Evolutionary conservation across 192 early-diverging fungal genomes (phyloP), one percentile per base, ranked within the genome.

Genomic region (Backusella westeae): DNA sequence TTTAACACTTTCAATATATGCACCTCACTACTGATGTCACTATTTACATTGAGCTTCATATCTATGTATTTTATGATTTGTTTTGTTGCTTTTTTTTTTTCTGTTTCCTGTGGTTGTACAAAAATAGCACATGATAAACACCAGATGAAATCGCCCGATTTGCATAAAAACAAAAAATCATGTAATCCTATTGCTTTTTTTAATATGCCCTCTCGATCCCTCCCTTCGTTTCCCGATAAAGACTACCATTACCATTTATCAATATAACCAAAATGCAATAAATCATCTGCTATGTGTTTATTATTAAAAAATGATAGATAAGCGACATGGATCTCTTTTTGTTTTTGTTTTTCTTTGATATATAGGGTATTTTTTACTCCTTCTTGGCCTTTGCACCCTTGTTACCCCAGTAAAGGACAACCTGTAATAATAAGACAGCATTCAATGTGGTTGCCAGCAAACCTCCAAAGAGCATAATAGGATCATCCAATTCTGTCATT

Each of bases 401-500:
- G 39, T 82, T 83, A 75, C 89, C 87, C 93, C 93, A 93, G 83
- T 94, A 95, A 21, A 87, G 82, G 67, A 94, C 71, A 86, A 96
- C 90, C 82, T 97, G 96, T 0, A 87, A 72, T 17, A 92, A 86
- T 41, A 97, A 79, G n/a, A 96, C 75, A 26, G 85, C 91, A 80
- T 99, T 97, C 71, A 97, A 87, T 26, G 86, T 52, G 2, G 90
- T 87, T 23, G 94, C 94, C 72, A 93, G 78, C 17, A 94, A 65
- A 66, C 85, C 87, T 41, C 92, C 90, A 26, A 86, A 74, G 34
- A 99, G 83, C 75, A 99, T 87, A 14, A 94, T 76, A 35, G 86
- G 82, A 80, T 98, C 96, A 70, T 96, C 87, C 6, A 97, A 88
- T 83, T 99, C 96, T 36, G 94, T 90, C 77, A 97, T 72, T 17